phyloP scores from a whole-genome alignment of 2,329 filamentous ascomycete species.

The Venturia nashicola region DNA sequence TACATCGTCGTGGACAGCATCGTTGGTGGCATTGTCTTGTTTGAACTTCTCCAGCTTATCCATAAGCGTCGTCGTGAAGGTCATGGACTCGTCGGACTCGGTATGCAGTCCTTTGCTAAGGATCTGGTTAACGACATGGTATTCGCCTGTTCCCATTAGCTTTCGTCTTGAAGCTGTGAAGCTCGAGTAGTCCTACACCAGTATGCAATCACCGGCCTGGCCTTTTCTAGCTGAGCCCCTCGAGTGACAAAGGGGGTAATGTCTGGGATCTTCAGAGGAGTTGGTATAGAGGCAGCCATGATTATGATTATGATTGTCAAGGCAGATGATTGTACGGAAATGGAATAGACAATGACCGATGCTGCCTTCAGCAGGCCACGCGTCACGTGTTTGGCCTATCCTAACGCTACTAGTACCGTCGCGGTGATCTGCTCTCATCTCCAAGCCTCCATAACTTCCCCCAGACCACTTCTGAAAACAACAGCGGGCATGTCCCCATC shows the following conservation, averaged over 20 bases:
- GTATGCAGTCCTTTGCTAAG: constrained; percentile 69
- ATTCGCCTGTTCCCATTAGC: constrained; percentile 51
- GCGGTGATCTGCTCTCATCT: neutral
- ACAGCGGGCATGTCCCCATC: neutral
- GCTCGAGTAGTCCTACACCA: constrained; percentile 57
- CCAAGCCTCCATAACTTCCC: neutral
- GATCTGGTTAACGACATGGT: constrained; percentile 88
- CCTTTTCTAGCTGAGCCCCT: constrained; percentile 68
- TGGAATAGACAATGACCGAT: neutral
- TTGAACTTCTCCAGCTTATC: constrained; percentile 83
- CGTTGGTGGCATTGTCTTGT: constrained; percentile 59
- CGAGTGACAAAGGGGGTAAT: constrained; percentile 74
- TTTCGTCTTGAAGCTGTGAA: neutral
- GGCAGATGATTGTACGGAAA: neutral
- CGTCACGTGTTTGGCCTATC: neutral
- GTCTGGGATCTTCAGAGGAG: constrained; percentile 65
- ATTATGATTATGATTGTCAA: neutral
- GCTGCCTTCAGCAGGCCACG: no score
- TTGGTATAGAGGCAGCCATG: constrained; percentile 64
- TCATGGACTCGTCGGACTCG: constrained; percentile 61
- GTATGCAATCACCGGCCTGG: constrained; percentile 82
- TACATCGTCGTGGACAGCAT: constrained; percentile 73
- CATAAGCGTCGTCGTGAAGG: constrained; percentile 75
- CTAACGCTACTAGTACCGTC: no score
- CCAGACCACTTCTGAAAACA: neutral